These are phyloP conservation scores for Thalia dealbata DNA, from an alignment of 176 grass and related monocot species.

Conservation along the genomic window DNA sequence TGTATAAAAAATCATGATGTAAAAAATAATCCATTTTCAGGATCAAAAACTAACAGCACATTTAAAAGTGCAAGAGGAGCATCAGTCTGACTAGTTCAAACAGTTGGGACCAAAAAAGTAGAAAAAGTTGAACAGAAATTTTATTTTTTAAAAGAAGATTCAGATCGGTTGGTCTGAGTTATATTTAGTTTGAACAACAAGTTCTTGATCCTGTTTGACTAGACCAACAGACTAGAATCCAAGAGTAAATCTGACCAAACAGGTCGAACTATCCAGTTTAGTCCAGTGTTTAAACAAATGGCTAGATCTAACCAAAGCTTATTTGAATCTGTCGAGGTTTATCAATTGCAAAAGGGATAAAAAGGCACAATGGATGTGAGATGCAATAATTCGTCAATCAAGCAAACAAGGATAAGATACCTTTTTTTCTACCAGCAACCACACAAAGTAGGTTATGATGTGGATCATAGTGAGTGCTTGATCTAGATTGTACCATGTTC, in stretches of 20 bases:
- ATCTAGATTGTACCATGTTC: slow-evolving; percentile 74
- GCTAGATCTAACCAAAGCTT: neutral
- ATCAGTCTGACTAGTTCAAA: too few species aligned
- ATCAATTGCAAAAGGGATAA: neutral
- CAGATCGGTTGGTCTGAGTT: too few species aligned
- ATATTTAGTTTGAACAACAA: too few species aligned
- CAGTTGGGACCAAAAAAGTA: too few species aligned
- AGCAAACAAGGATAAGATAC: slow-evolving; percentile 27
- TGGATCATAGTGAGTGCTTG: slow-evolving; percentile 93
- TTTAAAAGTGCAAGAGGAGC: neutral
- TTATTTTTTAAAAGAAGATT: too few species aligned
- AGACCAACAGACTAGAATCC: too few species aligned
- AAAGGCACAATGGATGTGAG: slow-evolving; percentile 10
- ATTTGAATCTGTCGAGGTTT: neutral
- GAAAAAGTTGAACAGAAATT: too few species aligned
- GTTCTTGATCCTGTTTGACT: too few species aligned
- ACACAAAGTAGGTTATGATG: slow-evolving; percentile 92
- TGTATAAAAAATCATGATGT: neutral
- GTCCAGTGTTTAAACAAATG: too few species aligned
- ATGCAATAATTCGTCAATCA: neutral
- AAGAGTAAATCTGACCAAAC: too few species aligned
- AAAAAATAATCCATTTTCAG: neutral
- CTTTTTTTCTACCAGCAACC: slow-evolving; percentile 78
- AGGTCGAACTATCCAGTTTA: too few species aligned
- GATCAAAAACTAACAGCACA: neutral